A percentile compares a stretch with the other conserved stretches of the same genome.
Conservation (phyloP, 768 basidiomycete genomes). For the Gautieria morchelliformis region DNA sequence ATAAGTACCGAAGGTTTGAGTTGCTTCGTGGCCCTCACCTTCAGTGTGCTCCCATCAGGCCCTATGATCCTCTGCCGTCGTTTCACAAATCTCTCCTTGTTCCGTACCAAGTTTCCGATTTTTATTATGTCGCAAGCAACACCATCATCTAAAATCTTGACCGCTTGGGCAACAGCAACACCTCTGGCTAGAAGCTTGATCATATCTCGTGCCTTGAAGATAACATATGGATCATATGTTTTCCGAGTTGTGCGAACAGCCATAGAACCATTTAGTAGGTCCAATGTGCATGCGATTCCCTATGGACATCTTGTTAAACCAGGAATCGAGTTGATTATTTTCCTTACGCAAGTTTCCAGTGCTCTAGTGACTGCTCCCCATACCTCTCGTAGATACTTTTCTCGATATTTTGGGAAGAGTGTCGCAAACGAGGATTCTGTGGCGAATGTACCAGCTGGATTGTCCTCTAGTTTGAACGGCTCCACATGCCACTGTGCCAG, state of each 20-base stretch:
- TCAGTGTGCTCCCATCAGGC: conserved; percentile 93
- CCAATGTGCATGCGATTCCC: conserved; percentile 87
- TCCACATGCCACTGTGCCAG: conserved; percentile 76
- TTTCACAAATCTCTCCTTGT: conserved; percentile 96
- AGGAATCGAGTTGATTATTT: conserved; percentile 3
- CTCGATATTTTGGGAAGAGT: conserved; percentile 96
- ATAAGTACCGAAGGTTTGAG: neutral
- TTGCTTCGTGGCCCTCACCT: conserved; percentile 41
- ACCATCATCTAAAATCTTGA: conserved; percentile 83
- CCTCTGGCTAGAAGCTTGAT: conserved; percentile 92
- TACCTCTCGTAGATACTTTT: conserved; percentile 90
- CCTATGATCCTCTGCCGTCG: conserved; percentile 93
- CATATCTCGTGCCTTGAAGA: conserved; percentile 93
- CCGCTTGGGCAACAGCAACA: conserved; percentile 75
- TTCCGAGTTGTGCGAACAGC: conserved; percentile 94
- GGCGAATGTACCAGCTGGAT: conserved; percentile 73
- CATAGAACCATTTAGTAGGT: conserved; percentile 96
- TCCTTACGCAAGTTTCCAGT: conserved; percentile 66
- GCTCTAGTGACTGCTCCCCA: conserved; percentile 88
- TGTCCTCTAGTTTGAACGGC: conserved; percentile 62
- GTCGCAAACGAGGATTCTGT: conserved; percentile 99
- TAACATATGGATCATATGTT: conserved; percentile 93
- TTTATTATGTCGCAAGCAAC: conserved; percentile 97
- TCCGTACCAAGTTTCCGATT: conserved; percentile 87
- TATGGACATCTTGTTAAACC: conserved; percentile 20